Conservation (phyloP, 78 protist species). For the Polysphondylium violaceum region DNA sequence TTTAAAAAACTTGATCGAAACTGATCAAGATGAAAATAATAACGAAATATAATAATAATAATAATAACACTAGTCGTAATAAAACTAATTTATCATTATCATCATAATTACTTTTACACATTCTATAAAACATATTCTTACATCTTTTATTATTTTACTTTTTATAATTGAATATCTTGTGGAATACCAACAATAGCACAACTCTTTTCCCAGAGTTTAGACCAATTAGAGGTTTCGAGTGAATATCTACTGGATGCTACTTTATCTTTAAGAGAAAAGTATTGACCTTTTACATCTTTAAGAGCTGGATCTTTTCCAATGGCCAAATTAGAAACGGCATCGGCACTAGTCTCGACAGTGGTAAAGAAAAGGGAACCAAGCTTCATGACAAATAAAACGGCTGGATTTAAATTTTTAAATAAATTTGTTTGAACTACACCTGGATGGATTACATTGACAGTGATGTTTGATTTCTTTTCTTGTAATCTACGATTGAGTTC, state of each 20-base stretch:
- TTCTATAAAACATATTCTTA: no score
- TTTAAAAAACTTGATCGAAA: conserved; percentile 1
- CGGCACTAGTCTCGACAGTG: neutral
- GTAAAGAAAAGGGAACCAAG: neutral
- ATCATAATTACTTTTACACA: no score
- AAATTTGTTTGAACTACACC: conserved; percentile 36
- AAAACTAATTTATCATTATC: no score
- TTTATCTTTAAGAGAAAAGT: neutral
- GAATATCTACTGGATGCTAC: no score
- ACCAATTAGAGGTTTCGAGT: no score
- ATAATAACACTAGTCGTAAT: no score
- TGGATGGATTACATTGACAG: conserved; percentile 46
- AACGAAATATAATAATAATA: neutral
- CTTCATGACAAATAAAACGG: neutral
- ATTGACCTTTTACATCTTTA: conserved; percentile 4
- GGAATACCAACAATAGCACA: no score
- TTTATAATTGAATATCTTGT: no score
- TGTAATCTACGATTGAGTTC: conserved; percentile 34
- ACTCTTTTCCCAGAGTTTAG: no score
- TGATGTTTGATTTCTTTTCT: conserved; percentile 20
- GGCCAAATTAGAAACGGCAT: conserved; percentile 16
- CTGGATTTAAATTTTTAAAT: neutral
- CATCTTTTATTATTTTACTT: no score
- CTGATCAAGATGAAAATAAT: neutral
- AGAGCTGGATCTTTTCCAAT: conserved; percentile 32